Percentiles rank a stretch among this genome's conserved stretches.
Evolutionary conservation across 108 stramenopile genomes (phyloP).

Genomic region (Nitzschia sp.): DNA sequence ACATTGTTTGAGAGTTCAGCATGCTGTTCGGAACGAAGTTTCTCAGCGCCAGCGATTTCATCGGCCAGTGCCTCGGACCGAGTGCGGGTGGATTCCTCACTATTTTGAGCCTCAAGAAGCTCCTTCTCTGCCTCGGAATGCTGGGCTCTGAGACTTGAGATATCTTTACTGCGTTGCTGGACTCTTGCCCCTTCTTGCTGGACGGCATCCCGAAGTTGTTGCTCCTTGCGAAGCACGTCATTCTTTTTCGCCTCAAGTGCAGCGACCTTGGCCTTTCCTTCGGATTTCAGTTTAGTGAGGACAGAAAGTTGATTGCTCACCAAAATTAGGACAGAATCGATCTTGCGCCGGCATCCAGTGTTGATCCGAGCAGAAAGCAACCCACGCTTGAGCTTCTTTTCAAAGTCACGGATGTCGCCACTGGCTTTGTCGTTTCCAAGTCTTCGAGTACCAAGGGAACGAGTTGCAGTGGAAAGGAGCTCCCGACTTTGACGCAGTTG

Average conservation of each 20-base stretch:
- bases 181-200: conserved; percentile 37
- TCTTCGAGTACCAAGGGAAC: conserved; percentile 52
- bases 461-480: conserved; percentile 48
- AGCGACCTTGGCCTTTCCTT: conserved; percentile 34
- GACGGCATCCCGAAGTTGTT: conserved; percentile 44
- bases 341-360: conserved; percentile 39
- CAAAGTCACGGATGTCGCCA: conserved; percentile 56
- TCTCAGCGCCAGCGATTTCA: neutral
- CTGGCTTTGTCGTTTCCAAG: conserved; percentile 40
- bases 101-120: conserved; percentile 42
- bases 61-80: conserved; percentile 8
- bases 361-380: conserved; percentile 49
- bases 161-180: conserved; percentile 39
- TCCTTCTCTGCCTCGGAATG: conserved; percentile 42
- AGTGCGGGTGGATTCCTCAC: conserved; percentile 29
- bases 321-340: conserved; percentile 46
- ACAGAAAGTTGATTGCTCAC: conserved; percentile 40
- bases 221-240: conserved; percentile 40
- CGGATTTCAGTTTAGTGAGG: conserved; percentile 40
- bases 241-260: conserved; percentile 32
- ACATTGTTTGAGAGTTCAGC: neutral
- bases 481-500: conserved; percentile 56
- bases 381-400: conserved; percentile 55
- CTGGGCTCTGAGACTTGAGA: conserved; percentile 39
- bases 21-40: neutral